Evolutionary conservation across 805 yeast genomes (phyloP), one percentile per base, ranked within the genome.

Genomic region (Metschnikowia vanudenii): DNA sequence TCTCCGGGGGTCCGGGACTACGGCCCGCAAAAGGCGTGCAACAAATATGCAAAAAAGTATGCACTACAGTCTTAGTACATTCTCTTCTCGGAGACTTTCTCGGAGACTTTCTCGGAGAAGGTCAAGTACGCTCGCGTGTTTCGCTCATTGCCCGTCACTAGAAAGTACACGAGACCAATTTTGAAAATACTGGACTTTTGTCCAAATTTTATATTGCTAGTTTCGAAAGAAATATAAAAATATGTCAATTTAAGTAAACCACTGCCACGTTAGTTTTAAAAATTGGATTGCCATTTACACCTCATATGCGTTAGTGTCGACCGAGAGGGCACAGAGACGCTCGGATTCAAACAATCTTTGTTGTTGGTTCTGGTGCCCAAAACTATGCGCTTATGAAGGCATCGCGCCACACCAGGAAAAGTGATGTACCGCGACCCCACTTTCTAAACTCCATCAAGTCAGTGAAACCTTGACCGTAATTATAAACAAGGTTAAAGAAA

Each of bases 1-100:
- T 36, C 39, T n/a, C 33, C 38, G 47, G 43, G 43, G 24, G 20
- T 18, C 18, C 41, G 43, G 47, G 39, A 41, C 29, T 43, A 29
- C 31, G 36, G 20, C 32, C 20, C 32, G 40, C 40, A 26, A 37
- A 12, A 14, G 33, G 33, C 42, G 19, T 39, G 35, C 42, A 19
- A 13, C 8, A 26, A 39, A n/a, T 39, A 32, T 40, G 43, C 37
- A 40, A 20, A 20, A 20, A 26, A 39, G 13, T 39, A 32, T 40
- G 43, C 37, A 40, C 19, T 5, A 33, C 22, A 40, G 19, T n/a
- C 1, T 11, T n/a, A 30, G 9, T 5, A 6, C 14, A 14, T 30
- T 30, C 33, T 14, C 17, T 30, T 14, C 17, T 13, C 17, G 33
- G 33, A 6, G 12, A 30, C 4, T n/a, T 7, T 30, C 33, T n/a